These are phyloP conservation scores for Climacium dendroides DNA, from an alignment of 225 moss, liverwort and hornwort genomes.

Conservation along the genomic window DNA sequence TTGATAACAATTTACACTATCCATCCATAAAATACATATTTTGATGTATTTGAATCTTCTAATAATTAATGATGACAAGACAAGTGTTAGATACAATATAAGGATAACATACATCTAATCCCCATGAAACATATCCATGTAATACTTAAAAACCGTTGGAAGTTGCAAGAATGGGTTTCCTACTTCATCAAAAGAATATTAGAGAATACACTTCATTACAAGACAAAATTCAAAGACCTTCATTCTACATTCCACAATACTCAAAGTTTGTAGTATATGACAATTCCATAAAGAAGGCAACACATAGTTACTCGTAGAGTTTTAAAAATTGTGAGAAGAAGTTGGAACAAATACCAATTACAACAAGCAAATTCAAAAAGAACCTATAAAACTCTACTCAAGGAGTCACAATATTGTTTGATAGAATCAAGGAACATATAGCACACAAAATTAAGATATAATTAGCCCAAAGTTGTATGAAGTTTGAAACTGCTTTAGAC, in stretches of 20 bases:
- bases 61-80: neutral
- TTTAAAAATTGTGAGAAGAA: too few relatives aligned
- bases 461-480: neutral
- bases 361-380: neutral
- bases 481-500: neutral
- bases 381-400: neutral
- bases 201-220: too few relatives aligned
- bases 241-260: neutral
- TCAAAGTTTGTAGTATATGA: neutral
- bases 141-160: neutral
- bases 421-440: neutral
- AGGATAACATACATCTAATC: neutral
- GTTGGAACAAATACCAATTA: too few relatives aligned
- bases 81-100: neutral
- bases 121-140: neutral
- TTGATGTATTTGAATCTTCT: neutral
- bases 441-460: neutral
- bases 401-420: neutral
- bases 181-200: neutral
- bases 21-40: neutral
- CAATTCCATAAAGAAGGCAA: neutral
- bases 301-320: too few relatives aligned
- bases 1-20: neutral
- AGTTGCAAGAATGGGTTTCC: neutral
- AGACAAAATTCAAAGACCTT: neutral